Percentiles rank a stretch among this genome's conserved stretches.
These are phyloP conservation scores for Arachnomyces sp. DNA, from an alignment of 2,329 filamentous ascomycete genomes.

Conservation along the genomic window DNA sequence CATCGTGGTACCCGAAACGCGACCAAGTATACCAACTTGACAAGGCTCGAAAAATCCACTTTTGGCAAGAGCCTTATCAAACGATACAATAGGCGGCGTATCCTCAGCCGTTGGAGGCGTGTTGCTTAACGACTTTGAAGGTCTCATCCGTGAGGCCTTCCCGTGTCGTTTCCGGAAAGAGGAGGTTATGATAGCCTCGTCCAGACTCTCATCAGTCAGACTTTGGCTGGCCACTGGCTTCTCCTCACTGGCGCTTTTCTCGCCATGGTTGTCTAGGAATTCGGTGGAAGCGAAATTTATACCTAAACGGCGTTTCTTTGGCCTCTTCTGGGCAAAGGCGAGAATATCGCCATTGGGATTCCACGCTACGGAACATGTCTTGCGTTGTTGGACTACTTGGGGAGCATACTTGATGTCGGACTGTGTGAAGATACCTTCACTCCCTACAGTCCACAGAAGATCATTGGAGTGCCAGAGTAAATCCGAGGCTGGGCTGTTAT, in stretches of 20 bases:
- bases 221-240: conserved; percentile 42
- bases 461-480: conserved; percentile 59
- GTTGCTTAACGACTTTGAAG: conserved; percentile 46
- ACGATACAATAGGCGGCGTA: conserved; percentile 40
- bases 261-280: conserved; percentile 33
- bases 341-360: conserved; percentile 52
- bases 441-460: conserved; percentile 57
- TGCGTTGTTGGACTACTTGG: conserved; percentile 51
- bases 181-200: conserved; percentile 48
- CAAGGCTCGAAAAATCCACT: conserved; percentile 32
- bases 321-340: conserved; percentile 47
- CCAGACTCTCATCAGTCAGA: conserved; percentile 50
- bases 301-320: conserved; percentile 34
- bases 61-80: conserved; percentile 44
- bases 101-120: conserved; percentile 46
- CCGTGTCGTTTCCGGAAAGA: conserved; percentile 41
- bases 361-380: conserved; percentile 50
- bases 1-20: conserved; percentile 40
- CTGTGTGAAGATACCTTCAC: conserved; percentile 55
- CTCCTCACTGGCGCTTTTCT: conserved; percentile 40
- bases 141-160: conserved; percentile 40
- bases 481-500: conserved; percentile 49
- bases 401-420: conserved; percentile 54
- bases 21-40: conserved; percentile 45
- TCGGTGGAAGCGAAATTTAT: conserved; percentile 29